Evolutionary conservation across 2,329 filamentous ascomycete species (phyloP), one percentile per base, ranked within the genome.

Genomic region (Paraphaeosphaeria minitans): DNA sequence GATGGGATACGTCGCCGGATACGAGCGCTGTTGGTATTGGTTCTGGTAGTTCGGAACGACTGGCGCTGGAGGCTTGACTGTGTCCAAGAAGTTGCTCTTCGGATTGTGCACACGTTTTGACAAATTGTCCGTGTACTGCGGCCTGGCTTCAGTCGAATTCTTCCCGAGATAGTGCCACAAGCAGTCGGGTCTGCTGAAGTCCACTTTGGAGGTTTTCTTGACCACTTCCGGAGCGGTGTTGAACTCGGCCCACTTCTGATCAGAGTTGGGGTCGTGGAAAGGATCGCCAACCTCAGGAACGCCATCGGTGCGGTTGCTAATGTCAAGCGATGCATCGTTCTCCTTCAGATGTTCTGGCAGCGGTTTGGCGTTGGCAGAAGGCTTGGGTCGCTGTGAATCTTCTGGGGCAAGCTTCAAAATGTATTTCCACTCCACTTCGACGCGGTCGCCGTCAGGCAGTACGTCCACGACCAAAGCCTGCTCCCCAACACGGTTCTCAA

Each of bases 151-250:
- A 7, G 94, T 97, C 22, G 94, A 98, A 21, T 85, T 86, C 74
- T 87, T 87, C 33, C 92, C 92, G 60, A 99, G 83, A 75, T 97
- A 98, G 78, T 92, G 86, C 92, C 93, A 98, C 19, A 97, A 76
- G 72, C 91, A 89, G 61, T 94, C 85, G 16, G 88, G 83, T 73
- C 90, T 91, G 60, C 78, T 78, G 9, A 97, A 76, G 70, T 96
- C 87, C 58, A 96, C 81, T 77, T 88, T 90, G 71, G 82, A 83
- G 74, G 91, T 87, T 55, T 80, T 81, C 7, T 72, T 76, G 41
- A 69, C 65, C n/a, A 76, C 75, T 22, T 74, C 70, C 16, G 75
- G 71, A 50, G 69, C 75, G 63, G 82, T 84, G 68, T 91, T 85
- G 76, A 96, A 97, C 73, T 97, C 93, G 53, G 77, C 76, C 80